phyloP scores from a whole-genome alignment of 2,329 filamentous ascomycete species.

The Clarireedia hainanense region DNA sequence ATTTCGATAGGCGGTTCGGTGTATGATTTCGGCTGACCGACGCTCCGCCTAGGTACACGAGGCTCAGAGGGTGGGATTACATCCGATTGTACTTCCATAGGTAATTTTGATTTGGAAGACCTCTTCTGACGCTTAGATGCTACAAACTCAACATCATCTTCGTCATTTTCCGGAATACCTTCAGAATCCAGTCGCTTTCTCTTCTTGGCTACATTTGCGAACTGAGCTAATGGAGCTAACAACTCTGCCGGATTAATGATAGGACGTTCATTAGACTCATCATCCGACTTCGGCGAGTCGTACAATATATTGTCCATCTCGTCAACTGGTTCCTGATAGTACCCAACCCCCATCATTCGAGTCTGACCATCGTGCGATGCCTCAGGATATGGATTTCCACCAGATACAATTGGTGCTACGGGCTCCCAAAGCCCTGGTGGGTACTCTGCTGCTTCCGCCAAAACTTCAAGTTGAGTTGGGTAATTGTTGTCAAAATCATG shows the following conservation, averaged over 20 bases:
- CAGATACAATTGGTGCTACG: constrained; percentile 14
- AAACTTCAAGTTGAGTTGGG: not conserved
- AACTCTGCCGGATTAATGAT: constrained; percentile 23
- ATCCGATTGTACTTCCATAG: not conserved
- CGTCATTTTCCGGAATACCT: constrained; percentile 14
- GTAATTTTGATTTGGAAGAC: constrained; percentile 12
- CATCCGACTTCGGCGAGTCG: constrained; percentile 20
- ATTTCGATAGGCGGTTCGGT: constrained; percentile 20
- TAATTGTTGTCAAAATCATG: constrained; percentile 18
- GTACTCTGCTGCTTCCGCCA: constrained; percentile 13
- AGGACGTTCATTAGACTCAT: constrained; percentile 6
- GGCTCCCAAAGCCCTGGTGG: constrained; percentile 19
- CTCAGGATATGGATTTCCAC: constrained; percentile 18
- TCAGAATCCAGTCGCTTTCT: constrained; percentile 12
- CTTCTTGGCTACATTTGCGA: constrained; percentile 16
- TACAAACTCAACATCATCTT: constrained; percentile 24
- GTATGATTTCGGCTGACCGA: constrained; percentile 17
- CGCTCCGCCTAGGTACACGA: constrained; percentile 17
- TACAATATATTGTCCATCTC: constrained; percentile 27
- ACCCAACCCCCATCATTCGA: constrained; percentile 27
- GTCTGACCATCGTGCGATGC: constrained; percentile 17
- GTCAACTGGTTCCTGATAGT: constrained; percentile 24
- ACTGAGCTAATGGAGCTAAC: constrained; percentile 13
- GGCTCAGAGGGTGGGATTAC: constrained; percentile 11
- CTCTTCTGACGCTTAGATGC: constrained; percentile 21